phyloP scores from a whole-genome alignment of 371 early-diverging fungal species.

The Mucor velutinosus region DNA sequence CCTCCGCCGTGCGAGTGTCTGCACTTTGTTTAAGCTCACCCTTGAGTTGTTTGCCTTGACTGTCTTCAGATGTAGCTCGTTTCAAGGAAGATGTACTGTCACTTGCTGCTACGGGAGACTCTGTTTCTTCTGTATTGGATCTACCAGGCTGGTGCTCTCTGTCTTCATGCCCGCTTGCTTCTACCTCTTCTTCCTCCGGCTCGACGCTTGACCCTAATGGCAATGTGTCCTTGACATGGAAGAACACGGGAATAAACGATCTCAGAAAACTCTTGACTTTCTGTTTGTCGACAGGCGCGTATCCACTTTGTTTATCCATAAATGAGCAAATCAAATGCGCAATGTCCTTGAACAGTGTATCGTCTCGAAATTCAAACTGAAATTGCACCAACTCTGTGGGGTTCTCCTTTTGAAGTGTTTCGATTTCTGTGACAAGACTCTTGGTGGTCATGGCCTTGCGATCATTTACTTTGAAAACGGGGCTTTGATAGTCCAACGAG shows the following conservation, averaged over 20 bases:
- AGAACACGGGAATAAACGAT: constrained; percentile 71
- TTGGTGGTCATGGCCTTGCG: constrained; percentile 78
- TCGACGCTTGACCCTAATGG: constrained; percentile 25
- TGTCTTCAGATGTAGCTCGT: not conserved
- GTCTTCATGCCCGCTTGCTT: constrained; percentile 14
- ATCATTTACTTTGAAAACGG: constrained; percentile 87
- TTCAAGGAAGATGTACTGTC: constrained; percentile 2
- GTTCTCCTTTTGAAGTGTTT: constrained; percentile 35
- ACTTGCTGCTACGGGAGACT: constrained; percentile 12
- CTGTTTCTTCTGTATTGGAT: constrained; percentile 30
- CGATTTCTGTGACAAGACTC: constrained; percentile 81
- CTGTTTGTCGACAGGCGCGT: constrained; percentile 62
- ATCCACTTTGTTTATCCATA: constrained; percentile 56
- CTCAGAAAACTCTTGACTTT: constrained; percentile 70
- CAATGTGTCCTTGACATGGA: constrained; percentile 50
- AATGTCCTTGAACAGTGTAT: constrained; percentile 64
- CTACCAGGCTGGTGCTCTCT: constrained; percentile 15
- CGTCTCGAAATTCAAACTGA: constrained; percentile 63
- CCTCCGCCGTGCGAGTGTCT: not conserved
- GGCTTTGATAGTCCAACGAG: constrained; percentile 95
- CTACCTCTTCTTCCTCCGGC: constrained; percentile 21
- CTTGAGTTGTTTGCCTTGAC: constrained; percentile 22
- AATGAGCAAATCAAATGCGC: constrained; percentile 55
- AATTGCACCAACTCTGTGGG: constrained; percentile 56
- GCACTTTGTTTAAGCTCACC: not conserved